Evolutionary conservation across 345 rosid species (phyloP), one percentile per base, ranked within the genome.

Genomic region (Angophora floribunda): DNA sequence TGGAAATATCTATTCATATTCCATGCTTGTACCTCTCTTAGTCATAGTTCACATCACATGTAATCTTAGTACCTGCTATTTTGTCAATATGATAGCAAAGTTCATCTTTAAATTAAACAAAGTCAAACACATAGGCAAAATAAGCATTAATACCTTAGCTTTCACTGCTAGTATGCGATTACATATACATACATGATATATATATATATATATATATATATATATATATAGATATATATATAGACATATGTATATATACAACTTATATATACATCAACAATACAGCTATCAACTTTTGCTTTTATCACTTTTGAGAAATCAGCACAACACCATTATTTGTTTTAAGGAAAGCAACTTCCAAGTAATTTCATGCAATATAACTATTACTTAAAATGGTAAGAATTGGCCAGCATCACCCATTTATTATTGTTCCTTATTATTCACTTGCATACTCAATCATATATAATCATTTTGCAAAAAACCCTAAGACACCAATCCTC

Each of bases 281-380:
- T 70, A 17, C 0, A 70, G 8, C 45, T 32, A 32, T 12, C 45
- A 36, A 16, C 45, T 8, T 32, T 67, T 8, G 79, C 24, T 7
- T 12, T 5, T 1, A 32, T 19, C 79, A 4, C 45, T 67, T 17
- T 32, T 13, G 79, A 67, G 41, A 32, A 32, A 67, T 32, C 3
- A 0, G 3, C 0, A 1, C 6, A 30, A 15, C 2, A 2, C 19
- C 0, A 1, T 16, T 0, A 32, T 67, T 67, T 32, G 21, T 16
- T 53, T 1, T 22, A 3, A 53, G 59, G 24, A 53, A 4, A 53
- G 24, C 57, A 7, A 9, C 57, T 53, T 32, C 79, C 22, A 30
- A 0, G 12, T 22, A 67, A 67, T 30, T 65, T n/a, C 75, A 63
- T n/a, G 41, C 36, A 5, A 13, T 0, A 14, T 6, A 6, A 14